Evolutionary conservation across 768 basidiomycete species (phyloP), one percentile per base, ranked within the genome.

Genomic region (Tephrocybe sp.): DNA sequence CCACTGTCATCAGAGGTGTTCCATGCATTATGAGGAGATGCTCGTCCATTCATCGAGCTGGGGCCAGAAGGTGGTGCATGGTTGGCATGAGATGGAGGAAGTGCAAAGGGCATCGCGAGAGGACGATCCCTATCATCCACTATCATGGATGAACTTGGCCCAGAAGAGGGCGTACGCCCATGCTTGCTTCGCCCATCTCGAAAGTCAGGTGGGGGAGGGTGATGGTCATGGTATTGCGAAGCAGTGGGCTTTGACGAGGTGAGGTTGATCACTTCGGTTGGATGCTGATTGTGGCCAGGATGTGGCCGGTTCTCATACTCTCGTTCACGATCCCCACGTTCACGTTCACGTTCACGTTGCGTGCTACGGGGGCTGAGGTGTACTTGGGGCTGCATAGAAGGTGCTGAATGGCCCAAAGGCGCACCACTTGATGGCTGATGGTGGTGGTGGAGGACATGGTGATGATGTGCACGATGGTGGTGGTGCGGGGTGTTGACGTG

Each of bases 71-170:
- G 54, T 25, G 63, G 61, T 2, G 49, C 57, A 56, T 57, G 52
- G 37, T 50, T 41, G 41, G 38, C 42, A 49, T 52, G 43, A 15
- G 61, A 54, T 62, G 69, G 69, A 23, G 65, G 64, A 45, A 82
- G 74, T 7, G 73, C 76, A 56, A 82, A 83, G 2, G 80, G 76
- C 33, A 74, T 77, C 5, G 79, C 71, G 39, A 76, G 61, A 1
- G 77, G 77, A 48, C 82, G 69, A 45, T 83, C 82, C 30, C 73
- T 70, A 13, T 77, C 77, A 36, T 78, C 76, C 42, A 75, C 69
- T 41, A 68, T 55, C 23, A 64, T 56, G n/a, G 61, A 61, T 5
- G 47, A 25, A 56, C 60, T 50, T 55, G 61, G 1, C 19, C 45
- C 46, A 36, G 45, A 48, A 27, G 49, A 46, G 5, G 55, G 49